Evolutionary conservation across 257 asterid genomes (phyloP), one percentile per base, ranked within the genome.

Genomic region (Solanum verrucosum): DNA sequence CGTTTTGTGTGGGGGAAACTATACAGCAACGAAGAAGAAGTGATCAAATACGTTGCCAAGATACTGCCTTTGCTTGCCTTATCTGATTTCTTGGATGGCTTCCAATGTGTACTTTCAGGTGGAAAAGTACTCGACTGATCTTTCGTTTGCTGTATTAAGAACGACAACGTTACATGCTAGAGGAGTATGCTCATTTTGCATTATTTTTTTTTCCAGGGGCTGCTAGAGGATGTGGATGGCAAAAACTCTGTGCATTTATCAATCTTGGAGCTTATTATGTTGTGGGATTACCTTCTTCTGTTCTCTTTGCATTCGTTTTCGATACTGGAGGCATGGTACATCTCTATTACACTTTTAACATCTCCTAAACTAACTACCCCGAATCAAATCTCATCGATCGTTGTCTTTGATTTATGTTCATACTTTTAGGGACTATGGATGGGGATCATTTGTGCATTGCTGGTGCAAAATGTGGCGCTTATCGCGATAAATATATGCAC

Each of bases 151-250:
- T 81, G 42, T 13, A 46, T 4, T 5, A 81, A 81, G 85, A 81
- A 81, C 29, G 4, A 79, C 5, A 77, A 77, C 1, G 70, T 49
- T 46, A 49, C 59, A 15, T 23, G 6, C 84, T 77, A 81, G 20
- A 25, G 38, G 38, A 67, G 18, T 60, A 13, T 14, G 27, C n/a
- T n/a, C 34, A 34, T 29, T 63, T 16, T 67, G 79, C 40, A 5
- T 52, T 38, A 42, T 4, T 9, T 59, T 75, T 75, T 68, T 87
- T 11, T 29, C 38, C 29, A 94, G 95, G 98, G 65, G 96, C 96
- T 77, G 98, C 96, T 40, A 93, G 98, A 91, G 98, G 98, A 88
- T 93, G 98, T 87, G 96, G 96, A 89, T 94, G 96, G 96, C 98
- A 95, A 89, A 93, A 83, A 40, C 83, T 93, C 46, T 92, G 96